Evolutionary conservation across 1,139 yeast species (phyloP).

Genomic region (Pichia sp.): DNA sequence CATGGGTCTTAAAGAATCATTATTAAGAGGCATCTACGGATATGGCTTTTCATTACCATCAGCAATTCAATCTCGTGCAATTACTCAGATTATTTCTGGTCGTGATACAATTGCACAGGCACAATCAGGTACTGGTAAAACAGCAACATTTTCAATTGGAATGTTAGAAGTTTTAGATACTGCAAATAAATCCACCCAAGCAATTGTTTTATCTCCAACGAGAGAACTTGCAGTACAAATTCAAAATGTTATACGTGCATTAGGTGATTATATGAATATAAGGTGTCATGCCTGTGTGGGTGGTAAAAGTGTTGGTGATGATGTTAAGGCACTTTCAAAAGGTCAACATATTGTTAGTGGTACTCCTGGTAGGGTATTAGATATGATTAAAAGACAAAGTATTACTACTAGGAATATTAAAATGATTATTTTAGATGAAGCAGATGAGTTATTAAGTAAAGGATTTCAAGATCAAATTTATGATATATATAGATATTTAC

Average conservation of each 20-base stretch:
- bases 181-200: constrained; percentile 64
- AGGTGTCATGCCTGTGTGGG: constrained; percentile 91
- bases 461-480: constrained; percentile 92
- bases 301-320: constrained; percentile 80
- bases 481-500: constrained; percentile 76
- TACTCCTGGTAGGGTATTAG: constrained; percentile 91
- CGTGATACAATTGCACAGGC: constrained; percentile 95
- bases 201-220: constrained; percentile 88
- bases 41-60: constrained; percentile 95
- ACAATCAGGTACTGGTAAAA: constrained; percentile 97
- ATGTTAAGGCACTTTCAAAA: constrained; percentile 59
- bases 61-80: constrained; percentile 92
- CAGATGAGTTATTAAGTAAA: constrained; percentile 83
- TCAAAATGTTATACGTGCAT: constrained; percentile 71
- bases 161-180: constrained; percentile 77
- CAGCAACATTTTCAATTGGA: constrained; percentile 93
- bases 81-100: constrained; percentile 84
- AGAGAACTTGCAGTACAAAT: constrained; percentile 91
- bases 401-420: constrained; percentile 65
- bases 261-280: constrained; percentile 82
- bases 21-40: constrained; percentile 67
- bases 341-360: constrained; percentile 95
- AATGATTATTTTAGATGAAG: constrained; percentile 86
- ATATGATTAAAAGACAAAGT: constrained; percentile 73
- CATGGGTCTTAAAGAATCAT: constrained; percentile 61